Evolutionary conservation across 1,139 yeast genomes (phyloP).

Genomic region (Yamadazyma mexicana): DNA sequence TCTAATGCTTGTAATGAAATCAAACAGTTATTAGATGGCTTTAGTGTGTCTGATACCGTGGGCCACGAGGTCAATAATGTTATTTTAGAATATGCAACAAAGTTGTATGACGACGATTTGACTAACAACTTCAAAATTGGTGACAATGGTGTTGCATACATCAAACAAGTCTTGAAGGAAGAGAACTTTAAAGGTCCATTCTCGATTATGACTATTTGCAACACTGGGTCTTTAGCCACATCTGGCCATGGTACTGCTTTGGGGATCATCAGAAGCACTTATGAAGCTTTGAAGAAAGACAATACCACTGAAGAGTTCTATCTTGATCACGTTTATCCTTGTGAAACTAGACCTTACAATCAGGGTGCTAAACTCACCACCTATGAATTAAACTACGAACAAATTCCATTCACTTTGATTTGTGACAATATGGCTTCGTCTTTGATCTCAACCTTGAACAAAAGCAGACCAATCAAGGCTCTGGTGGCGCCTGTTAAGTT

Average conservation of each 20-base stretch:
- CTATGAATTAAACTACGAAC: constrained; percentile 80
- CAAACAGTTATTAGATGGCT: constrained; percentile 27
- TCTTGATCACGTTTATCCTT: constrained; percentile 73
- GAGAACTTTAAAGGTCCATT: constrained; percentile 64
- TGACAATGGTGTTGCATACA: constrained; percentile 73
- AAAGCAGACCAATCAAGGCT: constrained; percentile 18
- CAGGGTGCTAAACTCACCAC: constrained; percentile 96
- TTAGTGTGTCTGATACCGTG: constrained; percentile 15
- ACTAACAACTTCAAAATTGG: constrained; percentile 78
- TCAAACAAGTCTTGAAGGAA: constrained; percentile 42
- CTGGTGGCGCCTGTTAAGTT: constrained; percentile 66
- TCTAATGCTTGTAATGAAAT: constrained; percentile 74
- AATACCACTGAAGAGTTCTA: constrained; percentile 34
- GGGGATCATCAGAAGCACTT: constrained; percentile 80
- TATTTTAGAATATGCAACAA: constrained; percentile 53
- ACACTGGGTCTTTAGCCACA: constrained; percentile 90
- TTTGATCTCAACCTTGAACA: constrained; percentile 44
- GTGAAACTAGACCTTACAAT: constrained; percentile 95
- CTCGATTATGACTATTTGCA: constrained; percentile 82
- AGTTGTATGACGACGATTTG: constrained; percentile 72
- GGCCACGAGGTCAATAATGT: constrained; percentile 31
- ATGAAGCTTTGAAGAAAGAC: constrained; percentile 34
- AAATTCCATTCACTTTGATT: constrained; percentile 82
- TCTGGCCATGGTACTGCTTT: constrained; percentile 97
- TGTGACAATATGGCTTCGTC: constrained; percentile 94